Base-by-base conservation (phyloP, 2,329 filamentous ascomycete species). In the Mycocentrospora acerina region DNA sequence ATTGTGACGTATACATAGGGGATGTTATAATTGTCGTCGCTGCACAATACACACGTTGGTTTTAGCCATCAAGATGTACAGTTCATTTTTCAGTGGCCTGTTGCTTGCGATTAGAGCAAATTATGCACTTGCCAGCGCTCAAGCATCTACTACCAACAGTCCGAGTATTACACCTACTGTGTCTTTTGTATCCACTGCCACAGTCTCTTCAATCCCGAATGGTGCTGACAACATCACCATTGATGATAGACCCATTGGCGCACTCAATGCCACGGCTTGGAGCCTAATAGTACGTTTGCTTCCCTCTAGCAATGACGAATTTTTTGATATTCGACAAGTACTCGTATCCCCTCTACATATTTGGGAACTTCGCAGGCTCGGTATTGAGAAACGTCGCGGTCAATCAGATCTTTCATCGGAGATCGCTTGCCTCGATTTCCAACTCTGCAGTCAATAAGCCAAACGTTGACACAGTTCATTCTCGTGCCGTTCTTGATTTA, bases 371-470 rank as follows among this genome's bases (percentile, higher is more conserved):
- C 18, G 30, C 30, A 6, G 30, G 30, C 9, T 12, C 30, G 4
- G 30, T 32, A 18, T 22, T 32, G 4, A 22, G 30, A 7, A 32
- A 32, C 17, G 30, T 8, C 3, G 24, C 30, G 6, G 30, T 32
- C 30, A 32, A 32, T 14, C 30, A 32, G 13, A 32, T 32, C 10
- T 32, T 32, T 15, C n/a, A 32, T 13, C 30, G 25, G 19, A 18
- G 30, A 6, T 14, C 9, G 18, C 30, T 32, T 24, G 30, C 30
- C 15, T 18, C 30, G 4, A 24, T 32, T 29, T 7, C 14, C 5
- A 29, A 16, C n/a, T 32, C 17, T 14, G 30, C 30, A 7, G 30
- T 24, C 18, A 32, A 24, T 22, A 24, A 32, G 17, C 17, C 17
- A 9, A 32, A 24, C 12, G 17, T 32, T 6, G 30, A 32, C 11